These are phyloP conservation scores for Garcia nutans DNA, from an alignment of 345 rosid species.

Conservation along the genomic window DNA sequence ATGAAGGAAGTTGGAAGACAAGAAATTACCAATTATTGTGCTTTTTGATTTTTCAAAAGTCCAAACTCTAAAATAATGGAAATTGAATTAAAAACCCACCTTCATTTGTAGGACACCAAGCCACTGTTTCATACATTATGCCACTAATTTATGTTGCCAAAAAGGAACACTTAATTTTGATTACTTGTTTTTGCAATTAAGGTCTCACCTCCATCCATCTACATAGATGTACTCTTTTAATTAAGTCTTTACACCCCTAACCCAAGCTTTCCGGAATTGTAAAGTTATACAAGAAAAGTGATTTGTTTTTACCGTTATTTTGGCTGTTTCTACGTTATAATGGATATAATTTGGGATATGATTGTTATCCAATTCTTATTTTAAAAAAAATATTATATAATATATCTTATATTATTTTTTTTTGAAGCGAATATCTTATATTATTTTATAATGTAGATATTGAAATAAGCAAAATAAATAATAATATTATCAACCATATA, in stretches of 20 bases:
- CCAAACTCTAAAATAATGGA: not conserved
- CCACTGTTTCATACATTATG: not conserved
- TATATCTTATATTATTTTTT: too few species aligned
- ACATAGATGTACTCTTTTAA: too few species aligned
- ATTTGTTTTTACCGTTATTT: not conserved
- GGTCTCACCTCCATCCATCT: not conserved
- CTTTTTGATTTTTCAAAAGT: not conserved
- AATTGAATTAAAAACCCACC: not conserved
- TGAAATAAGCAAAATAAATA: too few species aligned
- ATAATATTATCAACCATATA: too few species aligned
- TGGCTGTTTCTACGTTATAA: not conserved
- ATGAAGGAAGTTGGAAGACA: not conserved
- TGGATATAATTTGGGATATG: too few species aligned
- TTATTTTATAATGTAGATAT: too few species aligned
- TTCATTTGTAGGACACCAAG: not conserved
- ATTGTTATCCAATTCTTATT: too few species aligned
- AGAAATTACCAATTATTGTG: not conserved
- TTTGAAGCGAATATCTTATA: too few species aligned
- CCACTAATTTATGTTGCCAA: conserved; percentile 4
- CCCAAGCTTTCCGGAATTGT: too few species aligned
- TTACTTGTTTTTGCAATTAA: not conserved
- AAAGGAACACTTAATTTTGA: not conserved
- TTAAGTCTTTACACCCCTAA: too few species aligned
- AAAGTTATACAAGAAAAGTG: too few species aligned
- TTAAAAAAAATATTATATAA: too few species aligned